These are phyloP conservation scores for Tetratostichococcus sp. DNA, from an alignment of 139 green algal genomes.

Conservation along the genomic window DNA sequence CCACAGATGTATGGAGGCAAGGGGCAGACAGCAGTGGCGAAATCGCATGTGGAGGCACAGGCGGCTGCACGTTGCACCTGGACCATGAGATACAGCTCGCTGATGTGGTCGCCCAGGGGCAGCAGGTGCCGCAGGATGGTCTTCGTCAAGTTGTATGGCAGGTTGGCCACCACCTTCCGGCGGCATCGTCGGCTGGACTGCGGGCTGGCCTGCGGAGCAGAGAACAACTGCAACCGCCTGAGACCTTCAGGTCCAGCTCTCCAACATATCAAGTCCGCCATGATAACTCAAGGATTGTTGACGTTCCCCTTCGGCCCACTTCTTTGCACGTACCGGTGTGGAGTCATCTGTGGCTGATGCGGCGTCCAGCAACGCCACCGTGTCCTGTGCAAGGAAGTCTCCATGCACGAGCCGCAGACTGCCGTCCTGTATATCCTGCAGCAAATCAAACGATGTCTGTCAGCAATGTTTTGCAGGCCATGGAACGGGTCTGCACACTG, in stretches of 20 bases:
- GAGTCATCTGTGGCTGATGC: not conserved
- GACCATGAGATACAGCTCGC: conserved; percentile 1
- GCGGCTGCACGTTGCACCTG: not conserved
- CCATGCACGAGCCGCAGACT: not conserved
- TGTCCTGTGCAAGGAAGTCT: not conserved
- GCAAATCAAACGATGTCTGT: too few species aligned
- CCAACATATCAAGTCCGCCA: too few species aligned
- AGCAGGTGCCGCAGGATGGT: conserved; percentile 3
- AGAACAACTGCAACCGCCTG: too few species aligned
- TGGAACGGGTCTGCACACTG: too few species aligned
- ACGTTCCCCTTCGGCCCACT: too few species aligned
- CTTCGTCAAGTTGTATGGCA: conserved; percentile 97
- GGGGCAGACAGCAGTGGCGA: too few species aligned
- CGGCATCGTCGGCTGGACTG: not conserved
- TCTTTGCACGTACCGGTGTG: not conserved
- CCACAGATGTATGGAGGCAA: too few species aligned
- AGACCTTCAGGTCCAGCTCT: too few species aligned
- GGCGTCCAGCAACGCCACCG: not conserved
- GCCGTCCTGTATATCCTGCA: not conserved
- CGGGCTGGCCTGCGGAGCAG: too few species aligned
- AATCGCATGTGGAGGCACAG: not conserved
- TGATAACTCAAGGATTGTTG: too few species aligned
- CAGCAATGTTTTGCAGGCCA: too few species aligned
- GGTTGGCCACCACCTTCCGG: conserved; percentile 85
- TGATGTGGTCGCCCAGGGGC: conserved; percentile 8